Evolutionary conservation across 495 filamentous ascomycete species (phyloP).

Genomic region (Lasiosphaeria hispida): DNA sequence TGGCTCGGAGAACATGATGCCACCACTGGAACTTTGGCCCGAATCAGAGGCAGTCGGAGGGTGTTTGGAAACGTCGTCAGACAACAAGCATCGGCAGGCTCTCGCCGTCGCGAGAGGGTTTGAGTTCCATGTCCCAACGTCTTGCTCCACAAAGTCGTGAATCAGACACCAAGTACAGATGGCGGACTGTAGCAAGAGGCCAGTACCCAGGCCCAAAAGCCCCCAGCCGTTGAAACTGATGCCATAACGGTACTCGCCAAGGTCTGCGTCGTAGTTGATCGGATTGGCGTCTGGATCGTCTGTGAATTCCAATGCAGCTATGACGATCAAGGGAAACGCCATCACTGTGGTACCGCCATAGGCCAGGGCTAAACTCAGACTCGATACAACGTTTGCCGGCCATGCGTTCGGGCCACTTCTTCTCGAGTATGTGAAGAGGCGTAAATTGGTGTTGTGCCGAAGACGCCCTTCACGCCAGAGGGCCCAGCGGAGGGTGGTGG

Average conservation of each 20-base stretch:
- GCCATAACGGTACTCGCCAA: background rate
- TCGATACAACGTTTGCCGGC: conserved; percentile 5
- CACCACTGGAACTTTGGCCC: background rate
- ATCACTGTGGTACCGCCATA: background rate
- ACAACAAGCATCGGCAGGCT: background rate
- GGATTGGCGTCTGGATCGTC: background rate
- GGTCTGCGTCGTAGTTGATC: background rate
- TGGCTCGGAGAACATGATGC: background rate
- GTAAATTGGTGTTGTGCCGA: conserved; percentile 36
- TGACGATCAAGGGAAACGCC: background rate
- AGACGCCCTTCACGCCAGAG: conserved; percentile 34
- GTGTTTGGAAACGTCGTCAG: background rate
- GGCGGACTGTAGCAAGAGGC: conserved; percentile 2
- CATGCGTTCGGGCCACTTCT: conserved; percentile 1
- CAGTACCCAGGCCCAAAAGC: conserved; percentile 3
- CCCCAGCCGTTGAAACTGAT: conserved; percentile 14
- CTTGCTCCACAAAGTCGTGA: background rate
- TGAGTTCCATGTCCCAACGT: conserved; percentile 1
- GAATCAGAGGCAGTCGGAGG: background rate
- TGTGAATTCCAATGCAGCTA: background rate
- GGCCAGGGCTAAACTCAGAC: background rate
- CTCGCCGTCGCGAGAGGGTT: conserved; percentile 7
- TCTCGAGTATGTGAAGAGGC: conserved; percentile 28
- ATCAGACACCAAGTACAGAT: conserved; percentile 11
- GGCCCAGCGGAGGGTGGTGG: conserved; percentile 37